These are phyloP conservation scores for Debaryomyces sp. DNA, from an alignment of 1,139 yeast genomes.

Conservation along the genomic window DNA sequence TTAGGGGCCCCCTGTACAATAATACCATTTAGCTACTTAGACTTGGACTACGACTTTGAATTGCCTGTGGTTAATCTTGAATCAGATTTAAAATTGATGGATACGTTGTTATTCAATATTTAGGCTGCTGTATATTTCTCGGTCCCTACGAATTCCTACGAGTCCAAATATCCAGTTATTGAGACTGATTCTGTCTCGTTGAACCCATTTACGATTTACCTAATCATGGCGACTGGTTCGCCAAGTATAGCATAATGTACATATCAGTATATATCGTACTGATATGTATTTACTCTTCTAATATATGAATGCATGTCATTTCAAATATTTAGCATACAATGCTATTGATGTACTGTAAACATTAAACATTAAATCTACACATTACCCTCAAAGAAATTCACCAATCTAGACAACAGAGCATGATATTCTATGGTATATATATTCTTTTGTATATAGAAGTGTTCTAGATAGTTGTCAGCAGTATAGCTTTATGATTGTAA, in stretches of 20 bases:
- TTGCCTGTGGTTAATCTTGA: constrained; percentile 10
- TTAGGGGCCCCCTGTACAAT: neutral
- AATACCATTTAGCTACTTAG: constrained; percentile 6
- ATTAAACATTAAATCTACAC: neutral
- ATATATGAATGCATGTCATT: neutral
- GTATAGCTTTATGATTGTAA: neutral
- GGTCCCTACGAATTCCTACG: neutral
- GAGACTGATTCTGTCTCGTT: neutral
- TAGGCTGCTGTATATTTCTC: neutral
- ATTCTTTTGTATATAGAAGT: neutral
- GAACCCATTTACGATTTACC: neutral
- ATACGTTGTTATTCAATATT: neutral
- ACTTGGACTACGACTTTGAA: constrained; percentile 9
- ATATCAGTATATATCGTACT: neutral
- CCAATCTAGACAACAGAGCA: too few species aligned
- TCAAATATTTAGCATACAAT: neutral
- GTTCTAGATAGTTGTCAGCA: neutral
- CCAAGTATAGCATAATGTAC: neutral
- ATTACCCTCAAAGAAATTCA: too few species aligned
- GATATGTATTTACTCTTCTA: neutral
- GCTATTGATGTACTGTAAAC: neutral
- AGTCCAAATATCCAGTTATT: neutral
- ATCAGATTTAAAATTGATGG: constrained; percentile 11
- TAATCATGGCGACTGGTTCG: neutral
- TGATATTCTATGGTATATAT: neutral